Base-by-base conservation (phyloP, 768 basidiomycete species). In the Coprinopsis cinerea region DNA sequence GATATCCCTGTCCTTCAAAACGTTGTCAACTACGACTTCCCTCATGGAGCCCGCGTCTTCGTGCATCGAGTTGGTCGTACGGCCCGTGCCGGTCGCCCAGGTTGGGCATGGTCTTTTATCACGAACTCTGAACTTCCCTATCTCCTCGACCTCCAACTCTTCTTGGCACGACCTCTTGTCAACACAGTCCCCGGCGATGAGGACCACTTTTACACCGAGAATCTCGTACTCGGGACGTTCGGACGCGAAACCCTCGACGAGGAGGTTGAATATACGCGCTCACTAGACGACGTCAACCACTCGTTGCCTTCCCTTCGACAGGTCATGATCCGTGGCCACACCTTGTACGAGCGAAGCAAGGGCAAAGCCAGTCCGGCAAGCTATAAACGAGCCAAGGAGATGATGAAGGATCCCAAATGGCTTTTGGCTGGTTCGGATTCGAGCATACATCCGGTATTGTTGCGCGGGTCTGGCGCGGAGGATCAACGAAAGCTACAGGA, bases 11-110 rank as follows among this genome's bases (percentile, higher is more conserved):
- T 97, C 34, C 77, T 99, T 53, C 92, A 94, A 63, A 90, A 98
- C 61, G 96, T 99, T 27, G 75, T 99, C 64, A 99, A 99, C 65
- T 99, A 94, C 65, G 96, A 99, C 59, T 97, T 99, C 57, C 96
- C 96, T 0, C 87, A 92, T 52, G 92, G 94, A 20, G 82, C 92
- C 1, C 75, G 94, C 49, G 83, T 96, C 10, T 99, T 97, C 57
- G 84, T 99, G 0, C 96, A 99, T 66, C 88, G 96, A 51, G 95
- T 98, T 20, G 96, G 96, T 40, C 82, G 96, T 52, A 97, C 96
- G 3, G 96, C 96, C 4, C 80, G 96, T 60, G 95, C 95, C 1
- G 96, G 96, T 13, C 76, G 93, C 48, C 85, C 83, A 61, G 96
- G 96, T 26, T 92, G 92, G 87, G 95, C 95, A 1, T 97, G 92